These are phyloP conservation scores for Pseudocercospora macadamiae DNA, from an alignment of 2,329 filamentous ascomycete genomes.

Conservation along the genomic window DNA sequence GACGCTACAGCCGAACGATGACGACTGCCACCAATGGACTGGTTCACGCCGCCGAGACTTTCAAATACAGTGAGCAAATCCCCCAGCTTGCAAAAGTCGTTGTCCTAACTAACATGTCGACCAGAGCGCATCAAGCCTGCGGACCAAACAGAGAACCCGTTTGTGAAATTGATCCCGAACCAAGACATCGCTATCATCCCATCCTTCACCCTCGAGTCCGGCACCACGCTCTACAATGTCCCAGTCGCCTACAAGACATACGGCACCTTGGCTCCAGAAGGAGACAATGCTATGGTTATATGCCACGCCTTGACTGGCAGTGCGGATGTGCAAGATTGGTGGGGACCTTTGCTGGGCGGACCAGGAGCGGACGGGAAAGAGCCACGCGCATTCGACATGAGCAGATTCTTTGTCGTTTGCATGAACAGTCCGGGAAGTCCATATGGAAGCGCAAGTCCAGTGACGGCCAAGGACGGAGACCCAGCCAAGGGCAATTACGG, in stretches of 20 bases:
- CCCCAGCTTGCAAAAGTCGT: background rate
- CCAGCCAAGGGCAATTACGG: constrained; percentile 76
- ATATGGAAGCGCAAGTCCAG: constrained; percentile 84
- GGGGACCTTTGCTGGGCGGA: constrained; percentile 79
- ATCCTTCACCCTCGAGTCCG: constrained; percentile 89
- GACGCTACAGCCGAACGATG: constrained; percentile 23
- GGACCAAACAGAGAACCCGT: constrained; percentile 86
- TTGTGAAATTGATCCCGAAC: constrained; percentile 80
- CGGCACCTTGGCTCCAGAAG: constrained; percentile 58
- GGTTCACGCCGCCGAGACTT: constrained; percentile 32
- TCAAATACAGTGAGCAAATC: constrained; percentile 24
- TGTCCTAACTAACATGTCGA: constrained; percentile 14
- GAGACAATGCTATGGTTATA: constrained; percentile 67
- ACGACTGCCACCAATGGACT: constrained; percentile 32
- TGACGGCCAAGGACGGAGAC: constrained; percentile 85
- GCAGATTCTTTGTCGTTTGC: constrained; percentile 82
- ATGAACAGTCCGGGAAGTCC: constrained; percentile 85
- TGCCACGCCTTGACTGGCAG: constrained; percentile 86
- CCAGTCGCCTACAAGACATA: constrained; percentile 67
- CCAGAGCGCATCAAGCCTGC: constrained; percentile 35
- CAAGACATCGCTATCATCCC: constrained; percentile 87
- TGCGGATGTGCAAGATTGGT: constrained; percentile 85
- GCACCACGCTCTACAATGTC: constrained; percentile 77
- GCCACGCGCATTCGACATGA: constrained; percentile 70
- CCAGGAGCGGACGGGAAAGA: constrained; percentile 59